Base-by-base conservation (phyloP, 768 basidiomycete genomes). In the Termitomyces sp. region DNA sequence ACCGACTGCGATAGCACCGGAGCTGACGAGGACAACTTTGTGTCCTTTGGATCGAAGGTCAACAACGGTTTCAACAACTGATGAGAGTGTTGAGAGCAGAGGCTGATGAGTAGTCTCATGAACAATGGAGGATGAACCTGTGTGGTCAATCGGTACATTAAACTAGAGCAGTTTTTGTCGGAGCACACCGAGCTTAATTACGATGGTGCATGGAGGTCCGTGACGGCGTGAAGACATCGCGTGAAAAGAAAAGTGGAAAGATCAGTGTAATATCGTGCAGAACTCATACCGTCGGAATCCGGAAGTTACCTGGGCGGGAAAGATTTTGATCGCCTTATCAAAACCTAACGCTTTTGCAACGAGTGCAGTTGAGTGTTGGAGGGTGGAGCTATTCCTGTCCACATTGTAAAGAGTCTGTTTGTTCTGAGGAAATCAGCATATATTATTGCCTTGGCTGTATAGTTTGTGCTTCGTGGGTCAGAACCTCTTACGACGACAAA, bases 1-100 rank as follows among this genome's bases (percentile, higher is more conserved):
- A 0, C 97, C 97, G 18, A 98, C 92, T 0, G 88, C 97, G 58
- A 98, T 98, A n/a, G 97, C 97, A 1, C 97, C 97, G 22, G 94
- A 97, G 65, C 90, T 94, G 58, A 97, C 94, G 12, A 99, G 84
- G 4, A 98, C 92, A 54, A 98, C 92, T 66, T 94, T 90, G 75
- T 99, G 96, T 0, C 96, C 96, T 44, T 87, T 76, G 6, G 77
- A 74, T 48, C 87, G 83, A 16, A 99, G 81, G 35, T 84, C 73
- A 16, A 92, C 80, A 14, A 94, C 92, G 0, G 93, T 92, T 72
- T 99, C 96, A 33, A 95, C 94, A 46, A 98, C 79, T 0, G 92
- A 85, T 0, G 96, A 97, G 30, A 99, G 81, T 3, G 90, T 91
- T 3, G 95, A 92, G 1, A 99, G 80, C 22, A 97, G 79, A 0